These are phyloP conservation scores for Chondrus crispus DNA, from an alignment of 23 red algal genomes.

Conservation along the genomic window DNA sequence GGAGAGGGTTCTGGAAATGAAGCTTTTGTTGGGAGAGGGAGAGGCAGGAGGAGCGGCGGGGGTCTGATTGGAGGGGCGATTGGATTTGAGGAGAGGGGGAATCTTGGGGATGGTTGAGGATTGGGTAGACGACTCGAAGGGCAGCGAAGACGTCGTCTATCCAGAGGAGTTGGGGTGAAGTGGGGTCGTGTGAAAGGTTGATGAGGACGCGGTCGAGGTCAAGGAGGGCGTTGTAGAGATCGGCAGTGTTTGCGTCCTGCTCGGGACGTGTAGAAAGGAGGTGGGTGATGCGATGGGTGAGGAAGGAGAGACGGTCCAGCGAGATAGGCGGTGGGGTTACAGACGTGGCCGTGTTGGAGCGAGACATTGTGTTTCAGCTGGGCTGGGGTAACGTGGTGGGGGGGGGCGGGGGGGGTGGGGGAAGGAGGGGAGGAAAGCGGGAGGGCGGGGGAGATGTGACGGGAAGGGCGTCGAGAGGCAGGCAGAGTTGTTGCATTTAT, in stretches of 20 bases:
- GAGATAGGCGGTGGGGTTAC: no score
- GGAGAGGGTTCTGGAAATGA: background rate
- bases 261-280: no score
- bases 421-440: background rate
- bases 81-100: background rate
- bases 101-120: background rate
- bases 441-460: background rate
- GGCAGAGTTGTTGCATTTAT: no score
- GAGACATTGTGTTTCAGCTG: background rate
- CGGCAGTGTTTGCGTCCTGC: no score
- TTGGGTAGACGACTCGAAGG: background rate
- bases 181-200: background rate
- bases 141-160: slow-evolving; percentile 54
- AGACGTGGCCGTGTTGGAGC: no score
- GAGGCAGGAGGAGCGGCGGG: background rate
- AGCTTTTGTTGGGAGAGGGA: background rate
- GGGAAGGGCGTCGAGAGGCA: background rate
- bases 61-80: background rate
- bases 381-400: background rate
- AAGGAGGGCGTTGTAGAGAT: slow-evolving; percentile 6
- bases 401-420: background rate
- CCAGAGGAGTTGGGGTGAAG: slow-evolving; percentile 29
- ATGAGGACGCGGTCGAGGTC: slow-evolving; percentile 21
- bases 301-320: background rate
- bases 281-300: no score